Evolutionary conservation across 345 rosid genomes (phyloP).

Genomic region (Salix brachista): DNA sequence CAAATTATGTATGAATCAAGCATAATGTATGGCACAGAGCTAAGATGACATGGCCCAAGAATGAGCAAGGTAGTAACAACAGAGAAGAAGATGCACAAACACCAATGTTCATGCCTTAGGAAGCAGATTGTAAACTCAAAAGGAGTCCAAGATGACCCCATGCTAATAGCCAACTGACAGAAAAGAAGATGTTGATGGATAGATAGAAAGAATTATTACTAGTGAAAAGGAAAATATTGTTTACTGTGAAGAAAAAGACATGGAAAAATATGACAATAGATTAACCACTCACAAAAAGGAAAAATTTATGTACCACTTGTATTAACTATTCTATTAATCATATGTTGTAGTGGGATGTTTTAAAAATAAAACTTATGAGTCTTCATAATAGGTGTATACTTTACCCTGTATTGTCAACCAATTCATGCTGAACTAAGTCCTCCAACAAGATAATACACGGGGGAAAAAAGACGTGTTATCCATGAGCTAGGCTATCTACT

Average conservation of each 20-base stretch:
- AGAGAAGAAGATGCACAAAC: background rate
- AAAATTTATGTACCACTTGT: background rate
- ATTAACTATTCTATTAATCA: background rate
- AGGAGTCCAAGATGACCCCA: background rate
- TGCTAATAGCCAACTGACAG: background rate
- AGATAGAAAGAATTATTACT: slow-evolving; percentile 2
- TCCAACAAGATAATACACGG: background rate
- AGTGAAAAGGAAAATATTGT: background rate
- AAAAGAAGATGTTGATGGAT: background rate
- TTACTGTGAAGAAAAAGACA: background rate
- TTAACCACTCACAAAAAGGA: too few species aligned
- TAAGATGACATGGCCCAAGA: background rate
- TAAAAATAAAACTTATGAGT: background rate
- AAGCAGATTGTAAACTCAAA: background rate
- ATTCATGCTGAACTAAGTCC: background rate
- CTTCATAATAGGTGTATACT: background rate
- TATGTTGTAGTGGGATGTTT: background rate
- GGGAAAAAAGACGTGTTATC: background rate
- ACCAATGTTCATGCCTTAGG: background rate
- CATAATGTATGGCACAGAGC: background rate
- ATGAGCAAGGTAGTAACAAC: background rate
- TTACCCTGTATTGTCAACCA: background rate
- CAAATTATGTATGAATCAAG: background rate
- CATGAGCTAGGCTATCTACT: background rate
- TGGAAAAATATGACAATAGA: background rate